phyloP scores from a whole-genome alignment of 768 basidiomycete species.

The Phaeotremella skinneri region DNA sequence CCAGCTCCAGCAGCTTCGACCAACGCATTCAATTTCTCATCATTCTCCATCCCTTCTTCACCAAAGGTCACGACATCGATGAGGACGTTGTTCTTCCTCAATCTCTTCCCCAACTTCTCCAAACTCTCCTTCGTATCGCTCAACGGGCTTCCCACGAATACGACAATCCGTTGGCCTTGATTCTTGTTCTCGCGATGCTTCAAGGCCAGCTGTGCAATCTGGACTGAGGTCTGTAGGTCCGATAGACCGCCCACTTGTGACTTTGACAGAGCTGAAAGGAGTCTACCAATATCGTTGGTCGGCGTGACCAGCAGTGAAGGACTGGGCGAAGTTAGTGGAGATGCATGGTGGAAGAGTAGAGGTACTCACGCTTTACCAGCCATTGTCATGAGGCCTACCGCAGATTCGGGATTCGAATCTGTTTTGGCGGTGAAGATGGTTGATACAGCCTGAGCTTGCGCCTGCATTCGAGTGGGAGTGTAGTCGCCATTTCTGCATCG shows the following conservation, averaged over 20 bases:
- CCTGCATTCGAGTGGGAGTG: conserved; percentile 65
- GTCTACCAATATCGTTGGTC: conserved; percentile 89
- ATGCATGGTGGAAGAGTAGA: background rate
- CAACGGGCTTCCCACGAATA: conserved; percentile 86
- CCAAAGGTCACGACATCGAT: conserved; percentile 89
- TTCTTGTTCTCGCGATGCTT: conserved; percentile 99
- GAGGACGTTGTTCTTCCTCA: conserved; percentile 99
- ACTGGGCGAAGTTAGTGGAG: conserved; percentile 53
- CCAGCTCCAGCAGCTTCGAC: conserved; percentile 65
- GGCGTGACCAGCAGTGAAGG: conserved; percentile 96
- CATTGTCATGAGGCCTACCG: conserved; percentile 97
- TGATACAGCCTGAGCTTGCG: conserved; percentile 87
- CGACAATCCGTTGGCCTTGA: conserved; percentile 89
- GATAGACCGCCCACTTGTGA: conserved; percentile 73
- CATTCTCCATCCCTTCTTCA: conserved; percentile 64
- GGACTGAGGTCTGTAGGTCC: conserved; percentile 85
- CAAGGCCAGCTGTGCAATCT: conserved; percentile 89
- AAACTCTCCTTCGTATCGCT: conserved; percentile 74
- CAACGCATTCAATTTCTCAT: conserved; percentile 70
- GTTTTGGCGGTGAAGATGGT: conserved; percentile 88
- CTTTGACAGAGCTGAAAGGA: conserved; percentile 71
- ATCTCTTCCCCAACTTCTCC: conserved; percentile 87
- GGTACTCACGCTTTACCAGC: conserved; percentile 83
- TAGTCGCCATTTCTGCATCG: conserved; percentile 51
- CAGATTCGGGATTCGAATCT: conserved; percentile 94